Base-by-base conservation (phyloP, 2,329 filamentous ascomycete genomes). In the Esteya vermicola region DNA sequence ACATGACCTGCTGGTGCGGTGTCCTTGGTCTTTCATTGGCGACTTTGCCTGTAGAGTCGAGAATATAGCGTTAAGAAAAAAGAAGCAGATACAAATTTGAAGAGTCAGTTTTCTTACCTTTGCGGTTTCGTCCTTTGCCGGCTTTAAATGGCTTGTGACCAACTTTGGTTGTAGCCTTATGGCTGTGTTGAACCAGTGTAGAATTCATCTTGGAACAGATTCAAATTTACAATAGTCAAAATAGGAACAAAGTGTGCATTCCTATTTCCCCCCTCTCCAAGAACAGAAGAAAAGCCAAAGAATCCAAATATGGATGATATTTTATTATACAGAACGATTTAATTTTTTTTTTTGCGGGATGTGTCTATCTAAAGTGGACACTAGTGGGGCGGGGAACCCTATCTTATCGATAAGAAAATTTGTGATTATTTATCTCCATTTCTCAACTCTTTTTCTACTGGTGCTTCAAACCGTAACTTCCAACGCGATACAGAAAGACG, bases 1-100 rank as follows among this genome's bases (percentile, higher is more conserved):
- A 93, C 84, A 95, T 89, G 63, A 95, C 76, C 64, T 94, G 85
- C 58, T 98, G 91, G 58, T 94, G 85, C 41, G 85, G 85, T 14
- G 89, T 94, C 60, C 85, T 93, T 54, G 89, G 78, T 51, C 71
- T 75, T 55, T 93, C 83, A 52, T 75, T 65, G 41, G 69, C 79
- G 37, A 89, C 72, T 60, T 91, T 91, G 56, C 88, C 85, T 91
- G 9, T 23, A 9, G n/a, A n/a, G n/a, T n/a, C n/a, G n/a, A n/a
- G n/a, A n/a, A n/a, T n/a, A n/a, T n/a, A n/a, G n/a, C n/a, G n/a
- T n/a, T n/a, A n/a, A n/a, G n/a, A n/a, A n/a, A n/a, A n/a, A n/a
- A n/a, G n/a, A n/a, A n/a, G n/a, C n/a, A n/a, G n/a, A n/a, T n/a
- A n/a, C n/a, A n/a, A n/a, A n/a, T n/a, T n/a, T n/a, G n/a, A n/a